These are phyloP conservation scores for Plasmodium sp. DNA, from an alignment of 169 alveolate species.

Conservation along the genomic window DNA sequence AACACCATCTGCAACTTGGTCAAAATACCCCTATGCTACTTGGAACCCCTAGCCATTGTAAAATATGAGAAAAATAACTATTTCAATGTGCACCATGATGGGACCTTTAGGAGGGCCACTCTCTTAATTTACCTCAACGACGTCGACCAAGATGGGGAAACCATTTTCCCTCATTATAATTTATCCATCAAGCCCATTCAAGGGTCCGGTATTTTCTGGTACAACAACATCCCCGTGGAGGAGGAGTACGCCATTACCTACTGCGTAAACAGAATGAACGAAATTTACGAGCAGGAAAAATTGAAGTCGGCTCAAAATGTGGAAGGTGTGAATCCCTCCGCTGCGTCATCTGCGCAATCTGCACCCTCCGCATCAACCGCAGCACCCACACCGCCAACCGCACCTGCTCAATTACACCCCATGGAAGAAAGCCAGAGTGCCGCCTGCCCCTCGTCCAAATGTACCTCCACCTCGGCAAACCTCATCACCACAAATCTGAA, in stretches of 20 bases:
- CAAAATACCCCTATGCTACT: slow-evolving; percentile 69
- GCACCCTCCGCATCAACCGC: background rate
- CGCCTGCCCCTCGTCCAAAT: background rate
- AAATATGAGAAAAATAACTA: slow-evolving; percentile 82
- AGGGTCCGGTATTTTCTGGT: slow-evolving; percentile 83
- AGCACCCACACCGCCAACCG: background rate
- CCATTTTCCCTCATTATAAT: slow-evolving; percentile 81
- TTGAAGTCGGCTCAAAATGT: background rate
- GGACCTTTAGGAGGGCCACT: slow-evolving; percentile 82
- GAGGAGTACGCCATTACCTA: slow-evolving; percentile 76
- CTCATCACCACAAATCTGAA: background rate
- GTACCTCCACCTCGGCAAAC: background rate
- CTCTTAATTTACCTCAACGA: slow-evolving; percentile 81
- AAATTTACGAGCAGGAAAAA: slow-evolving; percentile 71
- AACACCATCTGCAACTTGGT: slow-evolving; percentile 57
- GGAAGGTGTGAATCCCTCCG: background rate
- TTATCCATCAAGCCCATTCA: slow-evolving; percentile 81
- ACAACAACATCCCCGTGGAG: slow-evolving; percentile 76
- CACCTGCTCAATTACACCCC: background rate
- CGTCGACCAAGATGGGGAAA: slow-evolving; percentile 85
- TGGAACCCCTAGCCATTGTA: slow-evolving; percentile 86
- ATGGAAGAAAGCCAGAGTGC: background rate
- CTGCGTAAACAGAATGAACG: slow-evolving; percentile 80
- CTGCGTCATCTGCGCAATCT: background rate
- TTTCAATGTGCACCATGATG: slow-evolving; percentile 86